These are phyloP conservation scores for Rhododendron mucronatum DNA, from an alignment of 148 eudicot genomes.

Conservation along the genomic window DNA sequence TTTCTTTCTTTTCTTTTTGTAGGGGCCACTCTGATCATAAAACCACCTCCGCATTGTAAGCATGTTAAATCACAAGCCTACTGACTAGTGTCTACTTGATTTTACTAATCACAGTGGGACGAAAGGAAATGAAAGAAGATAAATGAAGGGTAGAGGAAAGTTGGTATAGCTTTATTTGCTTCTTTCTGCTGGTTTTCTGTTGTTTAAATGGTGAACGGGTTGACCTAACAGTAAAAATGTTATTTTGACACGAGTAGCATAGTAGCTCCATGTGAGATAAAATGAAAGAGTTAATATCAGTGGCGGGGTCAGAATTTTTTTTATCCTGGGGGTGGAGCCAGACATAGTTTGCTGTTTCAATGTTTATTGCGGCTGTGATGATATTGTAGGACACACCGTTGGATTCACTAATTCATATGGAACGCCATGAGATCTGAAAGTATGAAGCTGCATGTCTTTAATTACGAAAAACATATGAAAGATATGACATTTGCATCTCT, in stretches of 20 bases:
- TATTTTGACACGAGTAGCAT: not conserved
- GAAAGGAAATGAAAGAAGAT: not conserved
- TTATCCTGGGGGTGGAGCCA: not conserved
- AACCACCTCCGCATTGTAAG: not conserved
- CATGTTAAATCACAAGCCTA: not conserved
- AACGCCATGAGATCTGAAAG: not conserved
- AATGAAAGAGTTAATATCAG: not conserved
- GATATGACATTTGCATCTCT: not conserved
- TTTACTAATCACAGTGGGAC: not conserved
- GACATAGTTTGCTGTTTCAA: not conserved
- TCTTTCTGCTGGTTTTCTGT: not conserved
- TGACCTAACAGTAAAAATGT: not conserved
- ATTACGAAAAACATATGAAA: not conserved
- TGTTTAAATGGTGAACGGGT: not conserved
- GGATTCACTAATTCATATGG: not conserved
- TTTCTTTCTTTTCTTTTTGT: not conserved
- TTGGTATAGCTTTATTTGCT: not conserved
- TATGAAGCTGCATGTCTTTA: not conserved
- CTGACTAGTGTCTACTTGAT: not conserved
- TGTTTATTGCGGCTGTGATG: not conserved
- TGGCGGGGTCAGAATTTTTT: too few relatives aligned
- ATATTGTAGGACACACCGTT: not conserved
- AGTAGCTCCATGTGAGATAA: not conserved
- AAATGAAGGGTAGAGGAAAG: not conserved
- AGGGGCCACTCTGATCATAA: not conserved